phyloP scores from a whole-genome alignment of 2,329 filamentous ascomycete genomes.

The Podosphaera aphanis region DNA sequence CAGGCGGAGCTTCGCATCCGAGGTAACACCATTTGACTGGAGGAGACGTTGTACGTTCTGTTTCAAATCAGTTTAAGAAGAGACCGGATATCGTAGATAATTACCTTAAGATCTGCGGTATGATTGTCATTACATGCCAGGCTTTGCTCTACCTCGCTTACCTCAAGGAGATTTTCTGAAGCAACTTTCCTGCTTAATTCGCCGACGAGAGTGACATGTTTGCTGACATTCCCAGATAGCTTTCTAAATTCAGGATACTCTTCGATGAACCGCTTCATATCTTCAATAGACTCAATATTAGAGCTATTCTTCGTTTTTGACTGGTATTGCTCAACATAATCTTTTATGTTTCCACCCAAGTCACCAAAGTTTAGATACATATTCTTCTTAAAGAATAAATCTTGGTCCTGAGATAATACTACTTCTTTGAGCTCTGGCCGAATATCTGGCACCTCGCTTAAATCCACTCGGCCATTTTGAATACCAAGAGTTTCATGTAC shows the following conservation, averaged over 20 bases:
- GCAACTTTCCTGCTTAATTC: slow-evolving; percentile 78
- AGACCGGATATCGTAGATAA: slow-evolving; percentile 5
- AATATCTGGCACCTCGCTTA: slow-evolving; percentile 64
- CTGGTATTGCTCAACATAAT: slow-evolving; percentile 96
- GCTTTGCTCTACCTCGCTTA: slow-evolving; percentile 91
- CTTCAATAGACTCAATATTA: slow-evolving; percentile 87
- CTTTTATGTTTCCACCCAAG: slow-evolving; percentile 85
- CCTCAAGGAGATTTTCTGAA: slow-evolving; percentile 71
- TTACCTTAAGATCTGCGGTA: slow-evolving; percentile 65
- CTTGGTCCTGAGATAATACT: slow-evolving; percentile 85
- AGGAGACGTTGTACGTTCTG: slow-evolving; percentile 71
- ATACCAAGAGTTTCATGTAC: slow-evolving; percentile 91
- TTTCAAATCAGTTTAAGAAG: slow-evolving; percentile 12
- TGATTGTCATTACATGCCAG: slow-evolving; percentile 95
- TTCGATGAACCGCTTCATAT: slow-evolving; percentile 99
- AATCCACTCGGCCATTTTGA: slow-evolving; percentile 76
- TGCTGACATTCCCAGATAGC: slow-evolving; percentile 91
- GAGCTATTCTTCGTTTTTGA: slow-evolving; percentile 90
- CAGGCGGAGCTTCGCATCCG: slow-evolving; percentile 67
- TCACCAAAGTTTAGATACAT: slow-evolving; percentile 98
- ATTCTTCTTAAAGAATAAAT: slow-evolving; percentile 96
- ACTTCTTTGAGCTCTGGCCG: slow-evolving; percentile 79
- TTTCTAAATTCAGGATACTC: slow-evolving; percentile 97
- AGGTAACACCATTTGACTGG: slow-evolving; percentile 50
- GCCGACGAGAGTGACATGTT: slow-evolving; percentile 87